Evolutionary conservation across 371 early-diverging fungal genomes (phyloP), one percentile per base, ranked within the genome.

Genomic region (Parasitella parasitica): DNA sequence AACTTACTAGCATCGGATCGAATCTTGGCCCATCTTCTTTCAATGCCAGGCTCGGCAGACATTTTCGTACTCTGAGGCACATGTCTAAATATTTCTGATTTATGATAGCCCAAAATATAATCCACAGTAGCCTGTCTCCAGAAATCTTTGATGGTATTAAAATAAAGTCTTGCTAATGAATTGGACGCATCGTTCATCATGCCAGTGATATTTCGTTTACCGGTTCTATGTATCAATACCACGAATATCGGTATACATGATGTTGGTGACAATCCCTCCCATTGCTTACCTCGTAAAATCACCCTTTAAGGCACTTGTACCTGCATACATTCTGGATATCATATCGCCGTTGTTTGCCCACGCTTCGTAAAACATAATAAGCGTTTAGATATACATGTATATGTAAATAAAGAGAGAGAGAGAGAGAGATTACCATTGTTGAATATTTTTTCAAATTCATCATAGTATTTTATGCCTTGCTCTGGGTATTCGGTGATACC

Each of bases 141-240:
- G 57, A 88, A 88, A 57, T 89, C 88, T 61, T 83, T 86, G 57
- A 87, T 82, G 0, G 86, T 85, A 56, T 89, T 89, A 41, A 88
- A 82, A 62, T 89, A 90, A 80, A 91, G 78, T 28, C 91, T 70
- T 6, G 89, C 81, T 30, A 90, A 64, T 7, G 89, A 88, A 56
- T 87, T 88, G 38, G 89, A 82, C 5, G 87, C 90, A 69, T 91
- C 91, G 53, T 89, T 89, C 72, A 90, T 77, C 76, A 91, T 80
- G 16, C 89, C 89, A 27, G 84, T 82, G 8, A 89, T 66, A 53
- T 89, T 89, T 34, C 89, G 73, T 64, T 86, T 88, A 6, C 87
- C 90, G 5, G 87, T 86, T 62, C 81, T 76, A 35, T 8, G 24
- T 24, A 20, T 22, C 9, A 22, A 38, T 20, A 22, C 26, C 28